phyloP scores from a whole-genome alignment of 805 yeast genomes.

The Komagataella mondaviorum region DNA sequence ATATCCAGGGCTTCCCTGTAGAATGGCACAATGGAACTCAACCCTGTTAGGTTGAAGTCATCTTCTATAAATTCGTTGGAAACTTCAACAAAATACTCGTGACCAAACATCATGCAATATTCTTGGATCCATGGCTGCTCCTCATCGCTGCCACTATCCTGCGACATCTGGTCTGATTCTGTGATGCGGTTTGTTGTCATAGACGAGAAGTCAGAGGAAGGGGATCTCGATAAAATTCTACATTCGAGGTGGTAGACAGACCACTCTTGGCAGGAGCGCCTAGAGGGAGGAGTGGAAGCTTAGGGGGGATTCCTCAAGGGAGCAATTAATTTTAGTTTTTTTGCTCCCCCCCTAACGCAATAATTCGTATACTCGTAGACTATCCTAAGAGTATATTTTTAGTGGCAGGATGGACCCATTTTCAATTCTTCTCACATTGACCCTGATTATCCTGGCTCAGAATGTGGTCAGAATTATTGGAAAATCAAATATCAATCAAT shows the following conservation, averaged over 20 bases:
- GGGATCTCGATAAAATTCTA: background rate
- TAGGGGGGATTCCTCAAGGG: background rate
- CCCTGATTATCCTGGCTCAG: conserved; percentile 23
- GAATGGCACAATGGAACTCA: conserved; percentile 73
- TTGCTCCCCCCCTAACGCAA: background rate
- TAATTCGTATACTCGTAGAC: background rate
- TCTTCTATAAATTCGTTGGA: conserved; percentile 90
- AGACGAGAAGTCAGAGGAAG: background rate
- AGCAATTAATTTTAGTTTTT: background rate
- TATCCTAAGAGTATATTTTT: background rate
- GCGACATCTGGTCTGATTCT: conserved; percentile 4
- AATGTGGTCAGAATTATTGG: conserved; percentile 24
- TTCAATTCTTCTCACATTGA: conserved; percentile 14
- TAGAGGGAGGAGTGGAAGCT: background rate
- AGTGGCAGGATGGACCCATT: conserved; percentile 1
- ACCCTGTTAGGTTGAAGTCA: conserved; percentile 90
- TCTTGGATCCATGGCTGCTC: conserved; percentile 73
- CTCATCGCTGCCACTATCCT: conserved; percentile 25
- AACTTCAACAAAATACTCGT: conserved; percentile 87
- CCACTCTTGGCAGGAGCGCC: background rate
- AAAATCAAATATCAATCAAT: conserved; percentile 11
- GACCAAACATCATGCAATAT: conserved; percentile 68
- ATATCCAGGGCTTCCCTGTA: conserved; percentile 87
- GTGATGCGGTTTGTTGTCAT: background rate
- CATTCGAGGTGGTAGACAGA: background rate